Percentiles rank a stretch among this genome's conserved stretches.
phyloP scores from a whole-genome alignment of 2,329 filamentous ascomycete genomes.

The Colletotrichum scovillei region DNA sequence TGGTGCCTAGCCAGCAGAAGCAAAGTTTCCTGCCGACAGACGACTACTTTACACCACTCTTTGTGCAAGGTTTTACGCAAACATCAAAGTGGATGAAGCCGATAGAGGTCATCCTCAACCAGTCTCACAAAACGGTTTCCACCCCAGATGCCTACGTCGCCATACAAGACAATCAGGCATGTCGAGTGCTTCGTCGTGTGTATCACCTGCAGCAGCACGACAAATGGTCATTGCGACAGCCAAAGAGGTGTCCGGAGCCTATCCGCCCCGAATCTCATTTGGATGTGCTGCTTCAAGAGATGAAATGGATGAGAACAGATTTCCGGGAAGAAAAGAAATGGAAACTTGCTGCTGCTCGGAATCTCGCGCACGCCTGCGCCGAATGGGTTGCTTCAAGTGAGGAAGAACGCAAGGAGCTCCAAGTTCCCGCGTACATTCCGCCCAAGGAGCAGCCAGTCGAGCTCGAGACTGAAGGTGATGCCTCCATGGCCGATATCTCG shows the following conservation, averaged over 20 bases:
- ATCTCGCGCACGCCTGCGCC: constrained; percentile 84
- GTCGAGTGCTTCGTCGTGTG: constrained; percentile 85
- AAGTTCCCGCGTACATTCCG: constrained; percentile 70
- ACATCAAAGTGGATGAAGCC: constrained; percentile 70
- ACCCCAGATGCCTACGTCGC: constrained; percentile 87
- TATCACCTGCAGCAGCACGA: constrained; percentile 92
- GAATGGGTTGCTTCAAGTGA: constrained; percentile 78
- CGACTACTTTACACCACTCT: constrained; percentile 74
- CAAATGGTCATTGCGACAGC: constrained; percentile 91
- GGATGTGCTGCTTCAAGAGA: constrained; percentile 89
- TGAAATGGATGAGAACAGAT: constrained; percentile 98
- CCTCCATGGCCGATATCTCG: constrained; percentile 47
- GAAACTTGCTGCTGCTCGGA: constrained; percentile 86
- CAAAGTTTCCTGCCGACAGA: constrained; percentile 60
- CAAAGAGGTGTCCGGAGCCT: constrained; percentile 86
- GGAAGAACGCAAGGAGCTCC: constrained; percentile 74
- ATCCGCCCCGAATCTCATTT: constrained; percentile 80
- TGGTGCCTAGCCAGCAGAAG: constrained; percentile 54
- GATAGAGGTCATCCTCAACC: constrained; percentile 78
- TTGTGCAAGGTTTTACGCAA: constrained; percentile 67
- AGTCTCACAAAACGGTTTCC: constrained; percentile 89
- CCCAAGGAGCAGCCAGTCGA: constrained; percentile 47
- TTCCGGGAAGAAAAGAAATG: constrained; percentile 94
- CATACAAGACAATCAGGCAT: constrained; percentile 87
- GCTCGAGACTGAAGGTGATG: constrained; percentile 45